Conservation (phyloP, 257 asterid species). For the Salvia hispanica region DNA sequence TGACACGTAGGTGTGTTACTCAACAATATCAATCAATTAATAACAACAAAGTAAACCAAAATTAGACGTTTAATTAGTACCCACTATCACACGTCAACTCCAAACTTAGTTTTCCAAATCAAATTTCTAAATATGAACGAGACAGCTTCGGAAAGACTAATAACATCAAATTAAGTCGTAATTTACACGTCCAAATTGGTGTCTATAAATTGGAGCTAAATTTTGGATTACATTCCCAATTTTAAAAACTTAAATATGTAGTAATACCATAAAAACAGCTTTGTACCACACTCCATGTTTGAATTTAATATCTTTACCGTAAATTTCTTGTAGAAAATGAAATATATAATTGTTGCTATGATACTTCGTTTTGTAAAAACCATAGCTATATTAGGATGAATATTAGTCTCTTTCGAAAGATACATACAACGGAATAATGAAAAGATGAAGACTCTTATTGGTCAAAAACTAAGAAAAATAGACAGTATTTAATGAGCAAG, state of each 20-base stretch:
- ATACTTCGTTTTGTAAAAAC: not conserved
- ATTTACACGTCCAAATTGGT: slow-evolving; percentile 22
- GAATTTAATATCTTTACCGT: not conserved
- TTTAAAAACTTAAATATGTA: too few species aligned
- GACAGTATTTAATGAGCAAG: not conserved
- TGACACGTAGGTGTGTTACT: slow-evolving; percentile 5
- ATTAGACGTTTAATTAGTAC: not conserved
- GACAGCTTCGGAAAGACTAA: not conserved
- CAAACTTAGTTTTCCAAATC: slow-evolving; percentile 13
- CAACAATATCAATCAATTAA: not conserved
- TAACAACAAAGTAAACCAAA: not conserved
- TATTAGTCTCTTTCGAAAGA: not conserved
- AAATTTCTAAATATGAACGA: slow-evolving; percentile 14
- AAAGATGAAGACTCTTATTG: not conserved
- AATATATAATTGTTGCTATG: not conserved
- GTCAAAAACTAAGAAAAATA: not conserved
- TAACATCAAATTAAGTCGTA: slow-evolving; percentile 1
- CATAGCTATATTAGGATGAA: not conserved
- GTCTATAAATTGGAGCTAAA: slow-evolving; percentile 1
- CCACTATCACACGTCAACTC: slow-evolving; percentile 16
- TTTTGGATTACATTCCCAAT: too few species aligned
- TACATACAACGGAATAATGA: not conserved
- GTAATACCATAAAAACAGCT: too few species aligned
- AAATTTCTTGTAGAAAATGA: not conserved
- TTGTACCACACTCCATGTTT: not conserved